phyloP scores from a whole-genome alignment of 2,329 filamentous ascomycete species.

The Salinomyces thailandicus region DNA sequence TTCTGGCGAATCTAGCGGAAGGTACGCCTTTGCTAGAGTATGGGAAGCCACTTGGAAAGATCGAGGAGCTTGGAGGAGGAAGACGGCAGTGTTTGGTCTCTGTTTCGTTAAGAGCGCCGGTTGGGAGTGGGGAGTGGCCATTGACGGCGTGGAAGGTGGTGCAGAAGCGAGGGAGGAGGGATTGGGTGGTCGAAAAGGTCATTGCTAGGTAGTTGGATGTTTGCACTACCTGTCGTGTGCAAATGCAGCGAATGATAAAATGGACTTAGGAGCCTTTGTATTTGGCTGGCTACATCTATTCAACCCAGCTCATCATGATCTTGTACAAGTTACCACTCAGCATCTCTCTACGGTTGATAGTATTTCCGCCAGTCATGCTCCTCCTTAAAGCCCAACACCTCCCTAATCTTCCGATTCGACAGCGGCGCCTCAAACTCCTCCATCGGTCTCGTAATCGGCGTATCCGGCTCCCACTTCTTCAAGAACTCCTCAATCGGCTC shows the following conservation, averaged over 20 bases:
- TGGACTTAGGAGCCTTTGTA: no score
- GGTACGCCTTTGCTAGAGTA: conserved; percentile 75
- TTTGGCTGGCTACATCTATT: no score
- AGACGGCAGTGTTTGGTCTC: conserved; percentile 73
- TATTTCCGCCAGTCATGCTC: conserved; percentile 48
- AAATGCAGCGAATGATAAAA: no score
- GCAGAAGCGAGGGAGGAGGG: conserved; percentile 63
- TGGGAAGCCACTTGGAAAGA: conserved; percentile 85
- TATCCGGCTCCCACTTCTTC: conserved; percentile 39
- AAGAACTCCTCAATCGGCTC: conserved; percentile 44
- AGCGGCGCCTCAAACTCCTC: conserved; percentile 50
- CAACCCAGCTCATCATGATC: no score
- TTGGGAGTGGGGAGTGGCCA: conserved; percentile 15
- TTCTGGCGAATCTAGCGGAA: conserved; percentile 68
- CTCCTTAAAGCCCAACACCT: conserved; percentile 50
- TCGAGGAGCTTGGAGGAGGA: conserved; percentile 37
- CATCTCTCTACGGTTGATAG: no score
- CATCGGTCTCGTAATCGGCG: conserved; percentile 46
- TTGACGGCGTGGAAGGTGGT: conserved; percentile 74
- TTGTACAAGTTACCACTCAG: no score
- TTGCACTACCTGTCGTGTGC: no score
- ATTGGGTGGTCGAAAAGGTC: conserved; percentile 61
- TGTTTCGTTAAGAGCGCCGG: conserved; percentile 48
- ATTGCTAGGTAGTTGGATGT: conserved; percentile 9
- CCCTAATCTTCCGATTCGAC: conserved; percentile 49